Base-by-base conservation (phyloP, 768 basidiomycete genomes). In the Polyporus arcularius region DNA sequence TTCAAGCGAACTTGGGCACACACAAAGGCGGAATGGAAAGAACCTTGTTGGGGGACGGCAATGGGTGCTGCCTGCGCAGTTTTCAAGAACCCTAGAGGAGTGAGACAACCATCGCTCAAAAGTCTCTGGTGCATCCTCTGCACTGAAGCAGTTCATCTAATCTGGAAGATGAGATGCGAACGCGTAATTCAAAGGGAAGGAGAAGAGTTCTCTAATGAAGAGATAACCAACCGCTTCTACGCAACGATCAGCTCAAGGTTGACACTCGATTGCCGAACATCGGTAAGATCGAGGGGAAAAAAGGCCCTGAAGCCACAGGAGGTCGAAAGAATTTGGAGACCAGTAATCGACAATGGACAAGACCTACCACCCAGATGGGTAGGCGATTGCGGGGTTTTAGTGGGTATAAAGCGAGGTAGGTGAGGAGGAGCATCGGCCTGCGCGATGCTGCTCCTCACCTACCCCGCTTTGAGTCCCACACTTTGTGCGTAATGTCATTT, bases 151-250 rank as follows among this genome's bases (percentile, higher is more conserved):
- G 55, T 14, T 1, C 32, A 61, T 30, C 21, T 56, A 1, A 47
- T 61, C 31, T 61, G 60, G 60, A 61, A 56, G 48, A 40, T 61
- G 12, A 26, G 54, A 43, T 56, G 55, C 16, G 60, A 61, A 26
- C 12, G 52, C 1, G 46, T 54, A 0, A 60, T 60, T 10, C 30
- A 47, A 8, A 49, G 21, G 2, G 59, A 54, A 1, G 51, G 46
- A 1, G 11, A 9, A 2, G 46, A 43, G 15, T 52, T 47, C 32
- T 11, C 52, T 2, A 28, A 40, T 1, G 10, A 4, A 0, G 52
- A 54, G 14, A 51, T 35, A 35, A 35, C 35, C 7, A 35, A 35
- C 11, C 6, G 35, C 7, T 11, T 35, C 7, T 35, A 35, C 11
- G 35, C 35, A 6, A 7, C 35, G 35, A 6, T 35, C 35, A 11